Evolutionary conservation across 208 protist genomes (phyloP), one percentile per base, ranked within the genome.

Genomic region (Entamoeba histolytica): DNA sequence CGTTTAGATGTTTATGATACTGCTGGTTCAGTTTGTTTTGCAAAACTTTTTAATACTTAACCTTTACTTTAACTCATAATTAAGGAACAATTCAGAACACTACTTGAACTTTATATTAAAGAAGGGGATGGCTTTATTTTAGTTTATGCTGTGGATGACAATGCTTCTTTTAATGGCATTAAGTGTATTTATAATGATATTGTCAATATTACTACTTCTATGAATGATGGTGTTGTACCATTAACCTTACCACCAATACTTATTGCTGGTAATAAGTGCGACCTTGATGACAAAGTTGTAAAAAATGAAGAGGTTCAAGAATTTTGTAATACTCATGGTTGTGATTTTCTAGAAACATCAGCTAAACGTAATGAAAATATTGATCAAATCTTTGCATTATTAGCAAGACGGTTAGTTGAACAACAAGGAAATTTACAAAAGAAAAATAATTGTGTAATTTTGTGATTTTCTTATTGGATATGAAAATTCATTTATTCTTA

Each of bases 1-100:
- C 91, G 95, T 19, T 93, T 98, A 19, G 96, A 97, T 31, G 96
- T 97, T 92, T 47, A 97, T 15, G 96, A 97, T 94, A 97, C 96
- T 14, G 96, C 96, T 1, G 96, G 96, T 10, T 95, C 96, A 93
- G 96, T 47, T 47, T 47, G 44, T 47, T 47, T 47, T 47, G 44
- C 0, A 47, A 47, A 47, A 47, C 44, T 47, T 47, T 47, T 47
- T 47, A 47, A 47, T 4, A 47, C 44, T 47, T 4, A 47, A 47
- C 44, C 44, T 47, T 47, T 47, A 47, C 44, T 47, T 47, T 4
- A 47, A 47, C 44, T 47, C 44, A 47, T 47, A 47, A 47, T 47
- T 47, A 47, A 47, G 44, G 44, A 47, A 47, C 95, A 94, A 23
- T 97, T 96, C 69, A 95, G 95, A 49, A n/a, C 57, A n/a, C 17